Evolutionary conservation across 495 filamentous ascomycete genomes (phyloP).

Genomic region (Aspergillus asperescens): DNA sequence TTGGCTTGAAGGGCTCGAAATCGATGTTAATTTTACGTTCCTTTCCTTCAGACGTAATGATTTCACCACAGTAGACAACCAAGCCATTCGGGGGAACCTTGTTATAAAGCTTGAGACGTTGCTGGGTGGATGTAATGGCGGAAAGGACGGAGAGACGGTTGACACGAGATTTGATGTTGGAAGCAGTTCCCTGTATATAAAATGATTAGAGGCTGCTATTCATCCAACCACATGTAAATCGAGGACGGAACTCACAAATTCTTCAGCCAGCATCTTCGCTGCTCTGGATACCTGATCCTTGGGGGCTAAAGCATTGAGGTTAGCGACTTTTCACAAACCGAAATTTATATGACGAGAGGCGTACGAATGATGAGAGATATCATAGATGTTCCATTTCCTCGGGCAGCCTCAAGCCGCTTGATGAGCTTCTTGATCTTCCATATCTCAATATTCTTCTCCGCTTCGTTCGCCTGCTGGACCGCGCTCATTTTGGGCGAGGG

Average conservation of each 20-base stretch:
- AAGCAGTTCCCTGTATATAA: conserved; percentile 72
- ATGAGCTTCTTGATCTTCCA: conserved; percentile 97
- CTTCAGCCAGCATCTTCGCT: conserved; percentile 99
- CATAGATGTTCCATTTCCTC: conserved; percentile 97
- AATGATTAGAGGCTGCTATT: conserved; percentile 17
- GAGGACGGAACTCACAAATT: conserved; percentile 65
- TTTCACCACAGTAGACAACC: conserved; percentile 99
- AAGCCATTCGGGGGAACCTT: conserved; percentile 96
- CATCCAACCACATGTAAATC: conserved; percentile 2
- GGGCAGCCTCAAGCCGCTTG: conserved; percentile 86
- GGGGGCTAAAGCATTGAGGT: conserved; percentile 54
- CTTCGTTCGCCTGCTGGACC: conserved; percentile 81
- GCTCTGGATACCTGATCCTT: conserved; percentile 97
- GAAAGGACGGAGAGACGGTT: conserved; percentile 96
- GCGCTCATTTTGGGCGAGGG: conserved; percentile 74
- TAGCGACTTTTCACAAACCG: conserved; percentile 7
- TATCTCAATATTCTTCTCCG: conserved; percentile 91
- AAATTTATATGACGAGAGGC: conserved; percentile 35
- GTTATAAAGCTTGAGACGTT: conserved; percentile 96
- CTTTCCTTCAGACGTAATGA: conserved; percentile 96
- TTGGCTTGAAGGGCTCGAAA: conserved; percentile 99
- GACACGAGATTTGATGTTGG: conserved; percentile 98
- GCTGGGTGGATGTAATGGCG: conserved; percentile 97
- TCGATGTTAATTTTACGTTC: conserved; percentile 99
- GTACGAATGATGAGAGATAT: conserved; percentile 97